Evolutionary conservation across 805 yeast genomes (phyloP).

Genomic region (Debaryomyces prosopidis): DNA sequence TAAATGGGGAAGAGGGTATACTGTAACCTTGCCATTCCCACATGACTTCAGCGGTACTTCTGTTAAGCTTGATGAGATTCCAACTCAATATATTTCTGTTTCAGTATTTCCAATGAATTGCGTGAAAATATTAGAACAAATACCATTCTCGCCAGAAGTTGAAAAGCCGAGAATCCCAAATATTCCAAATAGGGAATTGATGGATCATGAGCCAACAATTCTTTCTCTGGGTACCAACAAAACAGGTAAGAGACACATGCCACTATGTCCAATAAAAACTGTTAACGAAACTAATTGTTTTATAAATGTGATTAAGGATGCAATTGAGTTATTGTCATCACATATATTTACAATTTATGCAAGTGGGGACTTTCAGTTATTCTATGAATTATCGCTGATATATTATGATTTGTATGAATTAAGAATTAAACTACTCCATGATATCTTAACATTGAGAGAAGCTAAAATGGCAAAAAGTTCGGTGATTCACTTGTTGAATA

Average conservation of each 20-base stretch:
- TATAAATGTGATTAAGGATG: conserved; percentile 56
- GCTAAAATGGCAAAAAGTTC: conserved; percentile 46
- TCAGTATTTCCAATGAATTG: conserved; percentile 63
- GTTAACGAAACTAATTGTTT: conserved; percentile 26
- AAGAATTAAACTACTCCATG: conserved; percentile 51
- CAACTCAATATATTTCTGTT: conserved; percentile 53
- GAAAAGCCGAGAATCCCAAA: conserved; percentile 29
- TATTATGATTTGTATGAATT: conserved; percentile 60
- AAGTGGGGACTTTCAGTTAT: conserved; percentile 65
- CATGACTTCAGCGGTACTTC: conserved; percentile 64
- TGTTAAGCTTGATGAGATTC: conserved; percentile 61
- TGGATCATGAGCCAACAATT: no score
- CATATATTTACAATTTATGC: conserved; percentile 73
- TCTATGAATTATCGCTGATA: conserved; percentile 52
- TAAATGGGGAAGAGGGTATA: conserved; percentile 82
- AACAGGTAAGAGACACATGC: conserved; percentile 26
- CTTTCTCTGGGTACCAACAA: no score
- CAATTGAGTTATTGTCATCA: conserved; percentile 56
- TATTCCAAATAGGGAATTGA: conserved; percentile 30
- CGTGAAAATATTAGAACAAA: conserved; percentile 44
- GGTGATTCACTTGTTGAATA: conserved; percentile 55
- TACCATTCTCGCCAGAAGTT: conserved; percentile 32
- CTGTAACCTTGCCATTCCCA: conserved; percentile 67
- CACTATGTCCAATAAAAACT: conserved; percentile 56
- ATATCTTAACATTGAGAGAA: conserved; percentile 58